Evolutionary conservation across 2,329 filamentous ascomycete genomes (phyloP), one percentile per base, ranked within the genome.

Genomic region (Cladophialophora chaetospira): DNA sequence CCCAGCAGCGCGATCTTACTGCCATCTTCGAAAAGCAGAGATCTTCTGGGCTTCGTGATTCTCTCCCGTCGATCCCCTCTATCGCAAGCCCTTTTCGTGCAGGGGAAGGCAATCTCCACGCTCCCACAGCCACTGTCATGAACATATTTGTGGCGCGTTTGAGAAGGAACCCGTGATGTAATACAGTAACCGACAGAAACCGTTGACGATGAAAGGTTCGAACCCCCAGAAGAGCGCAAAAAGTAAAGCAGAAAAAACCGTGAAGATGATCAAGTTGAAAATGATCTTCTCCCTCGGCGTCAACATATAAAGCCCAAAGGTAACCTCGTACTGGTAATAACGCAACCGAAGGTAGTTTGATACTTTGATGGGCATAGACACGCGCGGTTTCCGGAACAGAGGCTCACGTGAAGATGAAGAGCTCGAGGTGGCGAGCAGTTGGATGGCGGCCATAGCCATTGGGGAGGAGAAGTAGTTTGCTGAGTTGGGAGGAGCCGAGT

Each of bases 291-390:
- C 94, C 47, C 87, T 90, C 0, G 91, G 89, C 36, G 92, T 97
- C 69, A 97, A 87, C 88, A 99, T 97, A 81, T 99, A 97, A 21
- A 97, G 83, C 58, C 89, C 88, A 75, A 96, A 95, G n/a, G 93
- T 97, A 72, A 97, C 93, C 78, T 99, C 94, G 72, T 97, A 91
- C 79, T 97, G 94, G 79, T 97, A 97, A 72, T 92, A 87, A 82
- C 97, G 97, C 73, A 92, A 84, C 74, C 91, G 86, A 66, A 97
- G 82, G 31, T 66, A 60, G 25, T 61, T 62, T 2, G 61, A 57
- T 11, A 66, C 36, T 40, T 64, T 65, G 10, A 44, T 29, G 19
- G 57, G 47, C 53, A 63, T 46, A 2, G 55, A 60, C 44, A 60
- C 55, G 19, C 55, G 55, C 1, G 49, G 53, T 23, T 57, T 57